These are phyloP conservation scores for Pleurotus ostreatus DNA, from an alignment of 768 basidiomycete species.

Conservation along the genomic window DNA sequence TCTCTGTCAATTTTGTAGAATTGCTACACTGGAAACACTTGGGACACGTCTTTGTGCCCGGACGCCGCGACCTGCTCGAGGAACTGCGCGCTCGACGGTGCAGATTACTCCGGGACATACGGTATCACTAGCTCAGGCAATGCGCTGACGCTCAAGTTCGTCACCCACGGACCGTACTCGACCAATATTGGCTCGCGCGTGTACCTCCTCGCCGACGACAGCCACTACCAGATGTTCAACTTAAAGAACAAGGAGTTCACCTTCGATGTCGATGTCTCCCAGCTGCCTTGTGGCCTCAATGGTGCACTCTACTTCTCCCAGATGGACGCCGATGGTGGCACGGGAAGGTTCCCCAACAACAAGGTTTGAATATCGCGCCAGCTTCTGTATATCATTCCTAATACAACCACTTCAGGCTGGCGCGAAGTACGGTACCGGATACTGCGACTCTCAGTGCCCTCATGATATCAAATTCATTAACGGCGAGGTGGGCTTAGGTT, in stretches of 20 bases:
- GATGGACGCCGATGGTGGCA: conserved; percentile 41
- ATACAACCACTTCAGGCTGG: conserved; percentile 27
- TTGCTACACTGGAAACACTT: conserved; percentile 36
- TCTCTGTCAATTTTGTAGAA: not conserved
- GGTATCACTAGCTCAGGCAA: conserved; percentile 31
- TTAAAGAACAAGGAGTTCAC: conserved; percentile 41
- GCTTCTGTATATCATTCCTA: not conserved
- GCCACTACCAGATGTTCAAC: conserved; percentile 28
- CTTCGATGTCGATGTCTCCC: conserved; percentile 43
- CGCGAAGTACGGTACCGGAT: conserved; percentile 22
- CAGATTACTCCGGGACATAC: conserved; percentile 31
- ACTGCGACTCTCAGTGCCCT: conserved; percentile 34
- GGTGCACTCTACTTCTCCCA: conserved; percentile 43
- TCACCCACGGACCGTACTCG: conserved; percentile 21
- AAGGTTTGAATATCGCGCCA: conserved; percentile 16
- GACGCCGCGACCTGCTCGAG: conserved; percentile 28
- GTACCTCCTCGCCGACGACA: conserved; percentile 26
- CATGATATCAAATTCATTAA: conserved; percentile 46
- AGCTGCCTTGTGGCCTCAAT: conserved; percentile 48
- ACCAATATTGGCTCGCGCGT: conserved; percentile 23
- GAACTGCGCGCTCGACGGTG: conserved; percentile 18
- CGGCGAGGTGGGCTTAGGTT: conserved; percentile 36
- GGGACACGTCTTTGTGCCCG: conserved; percentile 34
- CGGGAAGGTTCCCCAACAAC: conserved; percentile 33
- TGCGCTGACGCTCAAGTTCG: conserved; percentile 29